phyloP scores from a whole-genome alignment of 352 stramenopile genomes.

The Sclerospora graminicola region DNA sequence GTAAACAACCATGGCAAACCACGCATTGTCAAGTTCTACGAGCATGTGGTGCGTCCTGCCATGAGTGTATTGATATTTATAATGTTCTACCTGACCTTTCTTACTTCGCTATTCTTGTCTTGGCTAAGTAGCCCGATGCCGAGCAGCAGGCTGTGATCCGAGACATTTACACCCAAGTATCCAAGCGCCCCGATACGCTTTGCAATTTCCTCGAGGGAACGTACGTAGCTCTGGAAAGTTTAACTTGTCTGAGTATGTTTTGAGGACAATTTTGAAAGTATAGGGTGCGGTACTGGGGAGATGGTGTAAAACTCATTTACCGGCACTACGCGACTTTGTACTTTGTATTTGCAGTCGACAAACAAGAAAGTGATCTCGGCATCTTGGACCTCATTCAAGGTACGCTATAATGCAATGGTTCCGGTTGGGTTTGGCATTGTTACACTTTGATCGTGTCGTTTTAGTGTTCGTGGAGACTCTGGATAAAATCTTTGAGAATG shows the following conservation, averaged over 20 bases:
- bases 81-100: neutral
- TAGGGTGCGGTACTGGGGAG: constrained; percentile 89
- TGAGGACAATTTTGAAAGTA: neutral
- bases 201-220: constrained; percentile 99
- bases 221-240: constrained; percentile 31
- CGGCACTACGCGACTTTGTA: constrained; percentile 98
- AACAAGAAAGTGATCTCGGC: constrained; percentile 97
- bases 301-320: constrained; percentile 99
- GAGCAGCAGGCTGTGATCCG: constrained; percentile 96
- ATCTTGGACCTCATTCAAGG: constrained; percentile 99
- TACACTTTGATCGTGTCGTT: neutral
- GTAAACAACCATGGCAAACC: constrained; percentile 99
- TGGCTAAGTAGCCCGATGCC: constrained; percentile 75
- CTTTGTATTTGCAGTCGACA: constrained; percentile 98
- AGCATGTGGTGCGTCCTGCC: constrained; percentile 86
- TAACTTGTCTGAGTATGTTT: neutral
- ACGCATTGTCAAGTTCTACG: constrained; percentile 98
- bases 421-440: neutral
- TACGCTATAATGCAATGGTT: constrained; percentile 6
- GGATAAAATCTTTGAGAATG: constrained; percentile 99
- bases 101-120: neutral
- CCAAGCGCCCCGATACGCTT: constrained; percentile 94
- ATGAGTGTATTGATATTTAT: neutral
- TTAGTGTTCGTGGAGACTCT: constrained; percentile 92
- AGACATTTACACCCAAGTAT: constrained; percentile 98